A percentile compares a stretch with the other conserved stretches of the same genome.
Evolutionary conservation across 176 grass and related monocot species (phyloP).

Genomic region (Otatea glauca): DNA sequence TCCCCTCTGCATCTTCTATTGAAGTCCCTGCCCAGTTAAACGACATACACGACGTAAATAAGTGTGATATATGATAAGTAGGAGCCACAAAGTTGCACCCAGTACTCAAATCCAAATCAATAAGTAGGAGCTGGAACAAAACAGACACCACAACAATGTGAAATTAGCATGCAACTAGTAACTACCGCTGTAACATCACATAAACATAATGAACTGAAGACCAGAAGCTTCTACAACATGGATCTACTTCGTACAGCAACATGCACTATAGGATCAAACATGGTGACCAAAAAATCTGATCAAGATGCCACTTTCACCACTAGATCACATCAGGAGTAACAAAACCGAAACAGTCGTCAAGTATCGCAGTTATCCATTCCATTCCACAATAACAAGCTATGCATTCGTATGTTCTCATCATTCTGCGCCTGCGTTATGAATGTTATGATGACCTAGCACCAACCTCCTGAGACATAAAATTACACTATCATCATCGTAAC

Average conservation of each 20-base stretch:
- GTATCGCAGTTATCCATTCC: neutral
- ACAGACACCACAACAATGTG: neutral
- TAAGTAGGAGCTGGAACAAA: slow-evolving; percentile 2
- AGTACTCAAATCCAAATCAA: neutral
- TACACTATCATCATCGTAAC: neutral
- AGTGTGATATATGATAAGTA: neutral
- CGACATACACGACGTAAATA: neutral
- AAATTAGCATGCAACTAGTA: neutral
- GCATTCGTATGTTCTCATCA: neutral
- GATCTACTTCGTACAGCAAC: neutral
- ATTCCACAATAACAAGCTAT: neutral
- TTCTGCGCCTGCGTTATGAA: neutral
- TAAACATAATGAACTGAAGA: neutral
- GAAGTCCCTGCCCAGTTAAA: slow-evolving; percentile 20
- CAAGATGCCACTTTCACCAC: neutral
- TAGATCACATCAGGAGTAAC: neutral
- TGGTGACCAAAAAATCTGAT: neutral
- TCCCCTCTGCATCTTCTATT: slow-evolving; percentile 57
- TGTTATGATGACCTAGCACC: neutral
- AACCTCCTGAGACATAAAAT: neutral
- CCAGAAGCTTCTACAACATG: neutral
- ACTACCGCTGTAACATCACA: neutral
- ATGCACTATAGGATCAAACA: neutral
- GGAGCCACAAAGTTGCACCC: neutral
- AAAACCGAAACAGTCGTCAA: neutral